Evolutionary conservation across 371 early-diverging fungal genomes (phyloP), one percentile per base, ranked within the genome.

Genomic region (Gilbertella persicaria): DNA sequence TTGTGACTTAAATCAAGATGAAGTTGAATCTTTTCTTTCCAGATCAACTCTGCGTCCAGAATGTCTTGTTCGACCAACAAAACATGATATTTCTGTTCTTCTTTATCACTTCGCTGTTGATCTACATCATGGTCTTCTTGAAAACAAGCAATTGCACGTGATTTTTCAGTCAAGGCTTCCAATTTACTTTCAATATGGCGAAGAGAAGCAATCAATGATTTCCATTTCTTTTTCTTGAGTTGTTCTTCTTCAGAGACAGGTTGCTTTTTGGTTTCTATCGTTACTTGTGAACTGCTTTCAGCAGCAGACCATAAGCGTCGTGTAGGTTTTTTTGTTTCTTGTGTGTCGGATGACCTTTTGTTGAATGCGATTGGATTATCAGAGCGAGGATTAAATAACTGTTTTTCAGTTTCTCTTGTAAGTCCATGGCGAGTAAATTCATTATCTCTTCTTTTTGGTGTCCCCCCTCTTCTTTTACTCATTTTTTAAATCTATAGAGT

Each of bases 301-400:
- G 58, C 39, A 13, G 33, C 38, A 8, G 54, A 44, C 62, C 60
- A 58, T 29, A 55, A 6, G 8, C 29, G 26, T 58, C 56, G 42
- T 41, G n/a, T 17, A 7, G 0, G n/a, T 49, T 19, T 8, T 46
- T 26, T 30, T 50, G 10, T 10, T n/a, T 28, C 16, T 29, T 9
- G 16, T 29, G 29, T 8, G 14, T 28, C 6, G 28, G n/a, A 25
- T 17, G 46, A 14, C 19, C 8, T 21, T 16, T 54, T 62, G 28
- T 73, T 71, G 30, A 75, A 75, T 6, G 55, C 60, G 6, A 75
- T 63, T 13, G 76, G 76, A 28, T 75, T 57, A 20, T 75, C 70
- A 2, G 62, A 57, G 25, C 60, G 51, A 36, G 76, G 76, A 39
- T 75, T 59, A 45, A 72, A 75, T 19, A 75, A 33, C 14, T 66